phyloP scores from a whole-genome alignment of 257 asterid genomes.

The Nicotiana knightiana region DNA sequence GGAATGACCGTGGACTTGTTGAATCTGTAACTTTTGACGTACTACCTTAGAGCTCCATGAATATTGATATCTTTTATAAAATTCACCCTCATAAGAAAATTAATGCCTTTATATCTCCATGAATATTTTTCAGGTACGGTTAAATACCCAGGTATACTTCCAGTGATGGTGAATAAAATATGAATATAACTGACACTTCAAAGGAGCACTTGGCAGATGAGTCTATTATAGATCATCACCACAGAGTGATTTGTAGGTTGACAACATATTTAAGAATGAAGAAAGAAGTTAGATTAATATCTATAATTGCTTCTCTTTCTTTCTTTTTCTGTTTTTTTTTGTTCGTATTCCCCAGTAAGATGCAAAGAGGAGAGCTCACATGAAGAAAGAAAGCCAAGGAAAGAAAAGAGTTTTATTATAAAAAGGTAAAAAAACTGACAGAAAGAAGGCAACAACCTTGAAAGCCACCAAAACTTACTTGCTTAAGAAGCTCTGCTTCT shows the following conservation, averaged over 20 bases:
- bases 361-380: background rate
- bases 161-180: background rate
- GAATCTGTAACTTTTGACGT: background rate
- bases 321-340: background rate
- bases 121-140: background rate
- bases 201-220: background rate
- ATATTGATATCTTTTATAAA: background rate
- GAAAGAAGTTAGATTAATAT: background rate
- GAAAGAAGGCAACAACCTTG: background rate
- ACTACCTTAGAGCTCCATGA: background rate
- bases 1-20: background rate
- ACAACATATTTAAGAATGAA: background rate
- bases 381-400: background rate
- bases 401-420: background rate
- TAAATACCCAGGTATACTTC: background rate
- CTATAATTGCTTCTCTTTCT: background rate
- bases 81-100: background rate
- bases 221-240: background rate
- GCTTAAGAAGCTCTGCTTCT: constrained; percentile 71
- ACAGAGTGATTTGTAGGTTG: background rate
- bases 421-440: background rate
- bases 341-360: background rate
- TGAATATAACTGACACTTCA: background rate
- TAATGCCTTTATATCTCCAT: background rate
- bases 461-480: constrained; percentile 37